Conservation (phyloP, 176 grass and related monocot genomes). For the Hyparrhenia diplandra region DNA sequence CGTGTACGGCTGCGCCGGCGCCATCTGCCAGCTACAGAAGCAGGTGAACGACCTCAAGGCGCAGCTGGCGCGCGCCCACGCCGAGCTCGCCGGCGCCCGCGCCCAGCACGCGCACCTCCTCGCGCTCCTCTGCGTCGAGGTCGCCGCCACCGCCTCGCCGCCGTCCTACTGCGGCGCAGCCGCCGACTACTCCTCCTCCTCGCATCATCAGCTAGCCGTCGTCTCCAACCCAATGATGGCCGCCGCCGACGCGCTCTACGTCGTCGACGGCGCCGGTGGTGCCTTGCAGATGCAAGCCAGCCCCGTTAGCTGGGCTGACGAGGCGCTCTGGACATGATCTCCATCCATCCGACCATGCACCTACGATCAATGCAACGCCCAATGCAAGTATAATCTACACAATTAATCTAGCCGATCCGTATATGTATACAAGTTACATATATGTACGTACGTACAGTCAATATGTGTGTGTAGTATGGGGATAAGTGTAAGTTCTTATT, state of each 20-base stretch:
- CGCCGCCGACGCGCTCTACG: slow-evolving; percentile 23
- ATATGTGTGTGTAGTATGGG: background rate
- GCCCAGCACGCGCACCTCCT: slow-evolving; percentile 67
- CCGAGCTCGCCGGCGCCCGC: slow-evolving; percentile 60
- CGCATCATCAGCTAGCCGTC: background rate
- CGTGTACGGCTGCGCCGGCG: slow-evolving; percentile 85
- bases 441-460: too few species aligned
- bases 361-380: background rate
- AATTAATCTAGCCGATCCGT: slow-evolving; percentile 3
- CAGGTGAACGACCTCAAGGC: slow-evolving; percentile 81
- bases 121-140: slow-evolving; percentile 76
- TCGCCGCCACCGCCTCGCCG: slow-evolving; percentile 20
- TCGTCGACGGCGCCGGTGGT: slow-evolving; percentile 2
- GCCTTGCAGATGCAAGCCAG: slow-evolving; percentile 16
- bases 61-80: slow-evolving; percentile 77
- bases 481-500: slow-evolving; percentile 8
- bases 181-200: background rate
- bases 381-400: background rate
- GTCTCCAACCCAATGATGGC: background rate
- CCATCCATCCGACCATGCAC: too few species aligned
- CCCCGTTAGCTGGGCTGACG: slow-evolving; percentile 49
- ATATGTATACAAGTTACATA: background rate
- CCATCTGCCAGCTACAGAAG: slow-evolving; percentile 90
- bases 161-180: background rate
- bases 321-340: slow-evolving; percentile 60